These are phyloP conservation scores for Fusarium annulatum DNA, from an alignment of 2,329 filamentous ascomycete species.

Conservation along the genomic window DNA sequence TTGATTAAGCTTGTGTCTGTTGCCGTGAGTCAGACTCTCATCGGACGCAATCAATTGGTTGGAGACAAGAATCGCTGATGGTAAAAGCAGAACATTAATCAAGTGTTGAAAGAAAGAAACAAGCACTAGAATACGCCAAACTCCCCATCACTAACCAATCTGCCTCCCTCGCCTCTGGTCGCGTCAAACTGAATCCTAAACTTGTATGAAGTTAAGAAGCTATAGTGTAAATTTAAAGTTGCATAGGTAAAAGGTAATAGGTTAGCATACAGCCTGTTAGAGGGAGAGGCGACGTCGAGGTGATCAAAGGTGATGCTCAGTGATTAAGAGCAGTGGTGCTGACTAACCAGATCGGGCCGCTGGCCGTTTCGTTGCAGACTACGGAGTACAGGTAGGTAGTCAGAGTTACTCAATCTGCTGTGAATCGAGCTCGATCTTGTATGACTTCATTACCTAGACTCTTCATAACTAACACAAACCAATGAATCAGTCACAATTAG, in stretches of 20 bases:
- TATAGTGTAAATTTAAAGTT: too few relatives aligned
- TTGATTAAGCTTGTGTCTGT: background rate
- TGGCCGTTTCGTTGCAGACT: too few relatives aligned
- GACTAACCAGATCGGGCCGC: too few relatives aligned
- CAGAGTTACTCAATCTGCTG: background rate
- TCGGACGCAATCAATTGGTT: background rate
- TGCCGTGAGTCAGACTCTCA: background rate
- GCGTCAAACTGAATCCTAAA: too few relatives aligned
- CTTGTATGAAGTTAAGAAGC: too few relatives aligned
- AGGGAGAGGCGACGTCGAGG: too few relatives aligned
- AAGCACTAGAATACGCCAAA: background rate
- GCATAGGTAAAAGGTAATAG: too few relatives aligned
- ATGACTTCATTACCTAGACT: background rate
- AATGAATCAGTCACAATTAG: conserved; percentile 84
- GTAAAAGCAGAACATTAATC: background rate
- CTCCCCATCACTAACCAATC: background rate
- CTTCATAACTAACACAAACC: background rate
- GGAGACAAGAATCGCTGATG: background rate
- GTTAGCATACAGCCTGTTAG: too few relatives aligned
- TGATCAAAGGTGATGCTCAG: too few relatives aligned
- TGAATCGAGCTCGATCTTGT: background rate
- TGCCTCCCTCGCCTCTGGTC: too few relatives aligned
- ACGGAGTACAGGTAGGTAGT: background rate
- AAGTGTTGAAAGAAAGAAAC: background rate
- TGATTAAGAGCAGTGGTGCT: too few relatives aligned